Evolutionary conservation across 148 eudicot species (phyloP), one percentile per base, ranked within the genome.

Genomic region (Rhododendron simsii): DNA sequence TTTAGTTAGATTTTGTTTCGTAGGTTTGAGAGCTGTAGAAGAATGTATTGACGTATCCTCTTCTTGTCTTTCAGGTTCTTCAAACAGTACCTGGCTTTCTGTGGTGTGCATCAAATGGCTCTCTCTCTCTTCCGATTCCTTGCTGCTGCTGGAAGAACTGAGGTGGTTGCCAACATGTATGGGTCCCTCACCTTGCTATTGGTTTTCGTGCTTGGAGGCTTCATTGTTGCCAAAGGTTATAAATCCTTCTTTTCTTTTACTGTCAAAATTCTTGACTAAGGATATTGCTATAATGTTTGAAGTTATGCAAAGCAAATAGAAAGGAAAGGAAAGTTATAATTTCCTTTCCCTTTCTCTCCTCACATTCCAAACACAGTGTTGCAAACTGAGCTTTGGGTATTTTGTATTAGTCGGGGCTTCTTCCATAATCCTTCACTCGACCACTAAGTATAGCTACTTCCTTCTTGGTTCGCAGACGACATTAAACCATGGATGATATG

Each of bases 401-500:
- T 65, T 71, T 20, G 9, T 5, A 69, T 28, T 71, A 71, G 76
- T 11, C 2, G 33, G 12, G 41, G 76, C 76, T 2, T 33, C 9
- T 71, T 30, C 20, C 20, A 33, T 33, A 71, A 71, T 33, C 37
- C 14, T 71, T 30, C 4, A 5, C 16, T 4, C 41, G 2, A 71
- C 20, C 41, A 71, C 76, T 71, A 71, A 71, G 16, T 12, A 67
- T 26, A 67, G 20, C 71, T 65, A n/a, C 5, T 13, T 71, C 7
- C 20, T 69, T 78, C 9, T 44, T n/a, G 88, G 86, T 71, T 30
- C 0, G 7, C 41, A 71, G 91, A 89, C 81, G 86, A 85, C 37
- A 89, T 87, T 78, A 10, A 87, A 81, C 65, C 84, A 55, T 89
- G 91, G 91, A 80, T 89, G 88, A 86, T 88, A 48, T 90, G 91